Evolutionary conservation across 1,284 basidiomycete species (phyloP).

Genomic region (Ceratobasidium sp.): DNA sequence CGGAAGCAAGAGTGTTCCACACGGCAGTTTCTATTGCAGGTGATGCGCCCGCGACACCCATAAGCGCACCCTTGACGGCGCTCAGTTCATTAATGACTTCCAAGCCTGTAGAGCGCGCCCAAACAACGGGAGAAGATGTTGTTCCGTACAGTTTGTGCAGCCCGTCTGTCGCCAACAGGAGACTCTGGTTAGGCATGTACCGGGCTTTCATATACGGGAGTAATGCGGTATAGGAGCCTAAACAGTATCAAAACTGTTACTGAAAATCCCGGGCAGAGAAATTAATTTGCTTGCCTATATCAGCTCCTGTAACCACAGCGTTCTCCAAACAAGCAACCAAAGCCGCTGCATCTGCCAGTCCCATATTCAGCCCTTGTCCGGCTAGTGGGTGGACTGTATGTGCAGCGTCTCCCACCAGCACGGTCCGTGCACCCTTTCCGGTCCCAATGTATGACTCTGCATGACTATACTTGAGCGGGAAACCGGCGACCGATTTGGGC

Average conservation of each 20-base stretch:
- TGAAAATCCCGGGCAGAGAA: background rate
- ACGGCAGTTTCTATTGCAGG: conserved; percentile 41
- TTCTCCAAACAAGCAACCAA: conserved; percentile 71
- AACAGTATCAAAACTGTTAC: background rate
- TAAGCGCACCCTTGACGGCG: conserved; percentile 80
- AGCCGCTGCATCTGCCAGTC: conserved; percentile 84
- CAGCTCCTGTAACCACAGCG: conserved; percentile 71
- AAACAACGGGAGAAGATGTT: conserved; percentile 75
- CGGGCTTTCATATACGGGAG: conserved; percentile 80
- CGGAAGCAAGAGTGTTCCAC: conserved; percentile 55
- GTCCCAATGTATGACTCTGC: conserved; percentile 88
- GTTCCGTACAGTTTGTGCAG: conserved; percentile 85
- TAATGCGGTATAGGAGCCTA: conserved; percentile 82
- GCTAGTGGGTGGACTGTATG: conserved; percentile 97
- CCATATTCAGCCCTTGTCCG: conserved; percentile 95
- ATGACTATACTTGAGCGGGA: conserved; percentile 90
- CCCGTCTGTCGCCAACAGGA: conserved; percentile 87
- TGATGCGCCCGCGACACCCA: conserved; percentile 76
- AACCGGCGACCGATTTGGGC: conserved; percentile 82
- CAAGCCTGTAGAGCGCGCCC: conserved; percentile 86
- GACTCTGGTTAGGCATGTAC: conserved; percentile 85
- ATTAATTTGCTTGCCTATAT: conserved; percentile 68
- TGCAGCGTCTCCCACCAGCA: conserved; percentile 94
- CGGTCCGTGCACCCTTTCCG: conserved; percentile 73
- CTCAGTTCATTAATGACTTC: conserved; percentile 92